Evolutionary conservation across 2,329 filamentous ascomycete genomes (phyloP).

Genomic region (Karstenula rhodostoma): DNA sequence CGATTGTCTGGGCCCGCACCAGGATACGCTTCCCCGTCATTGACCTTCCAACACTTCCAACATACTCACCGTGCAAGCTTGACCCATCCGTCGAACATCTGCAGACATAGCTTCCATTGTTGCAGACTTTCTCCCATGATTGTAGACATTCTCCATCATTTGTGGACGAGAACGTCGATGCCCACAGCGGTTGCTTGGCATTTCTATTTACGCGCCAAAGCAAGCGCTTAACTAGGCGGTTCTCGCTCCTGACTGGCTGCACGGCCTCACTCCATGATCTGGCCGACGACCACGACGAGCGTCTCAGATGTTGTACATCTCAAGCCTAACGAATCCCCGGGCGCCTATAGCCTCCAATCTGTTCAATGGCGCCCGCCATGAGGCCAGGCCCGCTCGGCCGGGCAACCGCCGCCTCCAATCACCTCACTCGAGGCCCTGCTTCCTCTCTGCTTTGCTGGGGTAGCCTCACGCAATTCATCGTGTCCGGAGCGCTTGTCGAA

Average conservation of each 20-base stretch:
- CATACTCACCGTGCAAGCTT: background rate
- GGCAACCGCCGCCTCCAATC: slow-evolving; percentile 43
- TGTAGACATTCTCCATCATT: no score
- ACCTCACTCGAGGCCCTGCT: slow-evolving; percentile 29
- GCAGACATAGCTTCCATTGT: background rate
- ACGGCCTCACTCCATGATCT: slow-evolving; percentile 28
- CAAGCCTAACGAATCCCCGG: slow-evolving; percentile 45
- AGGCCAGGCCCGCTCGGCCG: slow-evolving; percentile 31
- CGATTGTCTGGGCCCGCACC: background rate
- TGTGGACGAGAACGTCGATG: background rate
- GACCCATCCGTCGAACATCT: background rate
- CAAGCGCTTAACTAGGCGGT: slow-evolving; percentile 34
- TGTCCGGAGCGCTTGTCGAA: slow-evolving; percentile 37
- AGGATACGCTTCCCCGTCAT: background rate
- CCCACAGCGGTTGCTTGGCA: slow-evolving; percentile 8
- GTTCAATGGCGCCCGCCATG: slow-evolving; percentile 43
- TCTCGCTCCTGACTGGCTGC: slow-evolving; percentile 38
- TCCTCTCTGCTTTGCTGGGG: slow-evolving; percentile 36
- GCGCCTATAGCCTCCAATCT: slow-evolving; percentile 46
- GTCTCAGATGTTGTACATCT: slow-evolving; percentile 49
- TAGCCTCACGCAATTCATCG: slow-evolving; percentile 33
- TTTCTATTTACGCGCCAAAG: slow-evolving; percentile 34
- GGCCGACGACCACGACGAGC: slow-evolving; percentile 41
- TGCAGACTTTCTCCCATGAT: background rate
- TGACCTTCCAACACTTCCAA: background rate